These are phyloP conservation scores for Salix exigua DNA, from an alignment of 345 rosid genomes.

Conservation along the genomic window DNA sequence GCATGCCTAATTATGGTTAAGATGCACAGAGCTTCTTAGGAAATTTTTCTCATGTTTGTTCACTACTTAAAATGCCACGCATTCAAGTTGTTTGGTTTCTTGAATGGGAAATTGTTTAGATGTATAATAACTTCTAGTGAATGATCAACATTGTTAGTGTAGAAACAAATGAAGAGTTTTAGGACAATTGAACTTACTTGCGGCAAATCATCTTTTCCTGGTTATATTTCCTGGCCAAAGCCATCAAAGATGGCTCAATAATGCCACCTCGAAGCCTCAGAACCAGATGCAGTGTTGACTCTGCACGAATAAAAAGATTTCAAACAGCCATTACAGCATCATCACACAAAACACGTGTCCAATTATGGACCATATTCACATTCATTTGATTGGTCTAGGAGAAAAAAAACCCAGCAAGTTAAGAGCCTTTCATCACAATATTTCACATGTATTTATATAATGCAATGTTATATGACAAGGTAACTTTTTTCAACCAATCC, in stretches of 20 bases:
- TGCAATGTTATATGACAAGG: not conserved
- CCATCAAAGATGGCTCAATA: slow-evolving; percentile 93
- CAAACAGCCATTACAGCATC: not conserved
- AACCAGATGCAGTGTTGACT: slow-evolving; percentile 80
- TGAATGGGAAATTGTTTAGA: too few species aligned
- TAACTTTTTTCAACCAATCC: too few species aligned
- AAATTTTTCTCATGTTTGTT: too few species aligned
- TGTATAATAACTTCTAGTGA: too few species aligned
- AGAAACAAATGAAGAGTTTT: too few species aligned
- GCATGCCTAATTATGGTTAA: too few species aligned
- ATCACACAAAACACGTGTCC: not conserved
- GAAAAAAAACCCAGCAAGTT: not conserved
- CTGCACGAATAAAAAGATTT: slow-evolving; percentile 22
- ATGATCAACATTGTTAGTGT: too few species aligned
- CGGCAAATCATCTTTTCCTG: slow-evolving; percentile 92
- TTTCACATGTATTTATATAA: not conserved
- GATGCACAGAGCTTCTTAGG: too few species aligned
- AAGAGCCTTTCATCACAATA: not conserved
- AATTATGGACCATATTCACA: not conserved
- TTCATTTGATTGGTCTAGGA: not conserved
- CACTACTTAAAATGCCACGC: too few species aligned
- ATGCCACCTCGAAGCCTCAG: slow-evolving; percentile 88
- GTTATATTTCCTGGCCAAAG: slow-evolving; percentile 69
- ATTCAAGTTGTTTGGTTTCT: too few species aligned
- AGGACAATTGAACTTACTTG: slow-evolving; percentile 44